These are phyloP conservation scores for Mesembryanthemum crystallinum DNA, from an alignment of 148 eudicot genomes.

Conservation along the genomic window DNA sequence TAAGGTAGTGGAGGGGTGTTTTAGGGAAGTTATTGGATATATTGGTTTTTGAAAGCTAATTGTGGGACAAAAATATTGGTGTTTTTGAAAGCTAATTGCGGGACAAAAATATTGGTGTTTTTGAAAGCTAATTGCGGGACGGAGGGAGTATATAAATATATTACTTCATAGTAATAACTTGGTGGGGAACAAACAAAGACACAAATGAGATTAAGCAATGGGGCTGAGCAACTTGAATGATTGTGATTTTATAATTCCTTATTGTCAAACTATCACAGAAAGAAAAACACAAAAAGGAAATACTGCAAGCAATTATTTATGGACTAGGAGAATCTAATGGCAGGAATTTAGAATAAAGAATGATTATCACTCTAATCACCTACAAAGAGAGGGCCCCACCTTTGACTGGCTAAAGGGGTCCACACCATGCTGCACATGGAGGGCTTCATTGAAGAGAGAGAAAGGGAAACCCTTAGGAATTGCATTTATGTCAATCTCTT, in stretches of 20 bases:
- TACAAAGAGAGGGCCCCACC: conserved; percentile 14
- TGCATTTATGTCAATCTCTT: conserved; percentile 16
- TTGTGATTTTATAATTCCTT: not conserved
- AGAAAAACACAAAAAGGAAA: not conserved
- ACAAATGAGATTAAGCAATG: not conserved
- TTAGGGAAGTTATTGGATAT: too few relatives aligned
- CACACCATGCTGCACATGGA: conserved; percentile 27
- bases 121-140: too few relatives aligned
- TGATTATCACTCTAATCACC: not conserved
- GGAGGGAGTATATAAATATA: too few relatives aligned
- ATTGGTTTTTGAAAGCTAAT: too few relatives aligned
- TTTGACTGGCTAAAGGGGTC: conserved; percentile 18
- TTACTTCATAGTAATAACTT: too few relatives aligned
- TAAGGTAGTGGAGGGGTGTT: too few relatives aligned
- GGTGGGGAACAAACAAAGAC: not conserved
- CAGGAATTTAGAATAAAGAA: not conserved
- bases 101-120: too few relatives aligned
- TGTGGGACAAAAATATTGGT: too few relatives aligned
- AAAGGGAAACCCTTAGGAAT: conserved; percentile 15
- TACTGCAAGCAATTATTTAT: not conserved
- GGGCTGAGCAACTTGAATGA: not conserved
- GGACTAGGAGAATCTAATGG: conserved; percentile 16
- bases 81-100: too few relatives aligned
- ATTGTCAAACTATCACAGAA: too few relatives aligned
- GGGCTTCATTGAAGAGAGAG: conserved; percentile 7